Conservation (phyloP, 148 eudicot species). For the Amaranthus palmeri region DNA sequence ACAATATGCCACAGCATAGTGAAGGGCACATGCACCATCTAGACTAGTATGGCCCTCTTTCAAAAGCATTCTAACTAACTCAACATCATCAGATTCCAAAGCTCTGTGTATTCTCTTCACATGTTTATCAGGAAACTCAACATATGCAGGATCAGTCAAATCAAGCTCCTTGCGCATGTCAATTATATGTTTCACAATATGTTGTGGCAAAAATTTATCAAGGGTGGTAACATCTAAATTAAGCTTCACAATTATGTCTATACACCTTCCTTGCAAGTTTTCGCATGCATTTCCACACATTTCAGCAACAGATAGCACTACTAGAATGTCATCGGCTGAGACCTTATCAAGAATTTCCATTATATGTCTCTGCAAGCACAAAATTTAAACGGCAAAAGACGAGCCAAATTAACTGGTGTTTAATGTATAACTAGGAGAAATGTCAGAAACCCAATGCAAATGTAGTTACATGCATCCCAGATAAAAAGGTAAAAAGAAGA, state of each 20-base stretch:
- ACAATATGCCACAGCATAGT: slow-evolving; percentile 89
- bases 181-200: slow-evolving; percentile 55
- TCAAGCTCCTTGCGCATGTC: slow-evolving; percentile 54
- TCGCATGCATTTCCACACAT: slow-evolving; percentile 61
- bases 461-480: too few species aligned
- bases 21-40: slow-evolving; percentile 79
- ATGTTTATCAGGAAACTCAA: slow-evolving; percentile 62
- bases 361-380: slow-evolving; percentile 50
- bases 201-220: slow-evolving; percentile 55
- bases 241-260: slow-evolving; percentile 51
- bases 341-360: slow-evolving; percentile 70
- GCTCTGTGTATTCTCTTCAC: slow-evolving; percentile 86
- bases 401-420: not conserved
- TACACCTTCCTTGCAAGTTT: slow-evolving; percentile 48
- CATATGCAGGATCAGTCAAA: slow-evolving; percentile 36
- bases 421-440: not conserved
- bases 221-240: slow-evolving; percentile 67
- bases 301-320: slow-evolving; percentile 62
- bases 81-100: slow-evolving; percentile 86
- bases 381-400: not conserved
- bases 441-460: not conserved
- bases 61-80: slow-evolving; percentile 69
- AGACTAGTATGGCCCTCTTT: slow-evolving; percentile 68
- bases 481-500: too few species aligned
- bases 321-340: slow-evolving; percentile 62